Evolutionary conservation across 306 rosid species (phyloP), one percentile per base, ranked within the genome.

Genomic region (Sphenostylis stenocarpa): DNA sequence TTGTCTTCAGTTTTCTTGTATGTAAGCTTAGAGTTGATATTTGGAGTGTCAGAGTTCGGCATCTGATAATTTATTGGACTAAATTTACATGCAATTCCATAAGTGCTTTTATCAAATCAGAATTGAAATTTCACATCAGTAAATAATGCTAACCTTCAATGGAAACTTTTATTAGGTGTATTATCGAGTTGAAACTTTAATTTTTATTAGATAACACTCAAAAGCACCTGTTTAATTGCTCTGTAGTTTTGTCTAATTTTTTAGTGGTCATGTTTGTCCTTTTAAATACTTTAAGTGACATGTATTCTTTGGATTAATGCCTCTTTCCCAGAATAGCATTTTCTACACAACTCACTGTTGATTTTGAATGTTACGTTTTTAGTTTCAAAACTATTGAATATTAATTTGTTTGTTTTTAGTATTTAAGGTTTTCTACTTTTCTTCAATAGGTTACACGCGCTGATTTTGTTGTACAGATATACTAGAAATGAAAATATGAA

Each of bases 1-100:
- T 91, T 74, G 77, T 85, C 84, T 86, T 91, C 82, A 91, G 97
- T 85, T 76, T 86, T 73, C 85, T 91, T 84, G 99, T 95, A 90
- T 65, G 93, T 82, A 80, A 71, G 79, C 73, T 47, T 81, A 39
- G 55, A 44, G 62, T 53, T 65, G 17, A 52, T 33, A 20, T 33
- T 66, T 73, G 34, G 17, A 41, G 69, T 15, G 15, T 57, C 12
- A n/a, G 48, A 75, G 7, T 87, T 33, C 52, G 56, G 16, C 31
- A 48, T 79, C 4, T 70, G 74, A 29, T 52, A 9, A 57, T 77
- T 74, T 28, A 17, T 31, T 49, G 51, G 0, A 41, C 17, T 13
- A 14, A 14, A 44, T 7, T 14, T 44, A 44, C 51, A 15, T 44
- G 17, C 51, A 41, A 15, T 41, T 44, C 1, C 6, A 44, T 44